Evolutionary conservation across 495 filamentous ascomycete species (phyloP), one percentile per base, ranked within the genome.

Genomic region (Cercophora samala): DNA sequence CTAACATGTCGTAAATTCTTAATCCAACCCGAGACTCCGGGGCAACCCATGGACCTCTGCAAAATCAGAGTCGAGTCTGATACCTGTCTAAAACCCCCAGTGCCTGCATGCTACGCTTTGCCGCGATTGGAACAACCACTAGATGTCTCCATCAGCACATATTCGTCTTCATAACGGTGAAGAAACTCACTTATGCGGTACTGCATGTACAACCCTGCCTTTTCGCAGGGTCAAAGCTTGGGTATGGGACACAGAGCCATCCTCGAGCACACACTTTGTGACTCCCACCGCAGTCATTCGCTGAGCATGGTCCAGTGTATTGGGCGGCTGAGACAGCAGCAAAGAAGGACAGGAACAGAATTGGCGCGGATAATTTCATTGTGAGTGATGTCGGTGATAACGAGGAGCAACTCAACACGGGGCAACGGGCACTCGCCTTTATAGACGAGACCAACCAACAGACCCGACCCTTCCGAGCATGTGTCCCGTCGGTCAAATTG

Each of bases 171-270:
- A n/a, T n/a, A n/a, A n/a, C n/a, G n/a, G n/a, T n/a, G 15, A 46
- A 13, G 9, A 46, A 17, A 18, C 6, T 46, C 37, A 46, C 51
- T 67, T 59, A 73, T 19, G 58, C 71, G 15, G 63, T 54, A 42
- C 70, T 74, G 67, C 73, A 74, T 6, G 71, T 66, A 62, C 73
- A 74, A 4, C 73, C 73, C 46, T 74, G 55, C 0, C 73, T 26
- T 24, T 52, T 23, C 0, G 70, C 68, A 0, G 70, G 73, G 22
- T 74, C 65, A 23, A 66, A 68, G 25, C 22, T 67, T 3, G 73
- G 73, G 18, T 63, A 74, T 2, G 73, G 68, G 4, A 74, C 73
- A 58, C 73, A 74, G 18, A 73, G 68, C 24, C 67, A 74, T 9
- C 70, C 73, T 21, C 69, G 56, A 9, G 64, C 64, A 23, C 73